Conservation (phyloP, 805 yeast species). For the Yamadazyma paraphyllophila region DNA sequence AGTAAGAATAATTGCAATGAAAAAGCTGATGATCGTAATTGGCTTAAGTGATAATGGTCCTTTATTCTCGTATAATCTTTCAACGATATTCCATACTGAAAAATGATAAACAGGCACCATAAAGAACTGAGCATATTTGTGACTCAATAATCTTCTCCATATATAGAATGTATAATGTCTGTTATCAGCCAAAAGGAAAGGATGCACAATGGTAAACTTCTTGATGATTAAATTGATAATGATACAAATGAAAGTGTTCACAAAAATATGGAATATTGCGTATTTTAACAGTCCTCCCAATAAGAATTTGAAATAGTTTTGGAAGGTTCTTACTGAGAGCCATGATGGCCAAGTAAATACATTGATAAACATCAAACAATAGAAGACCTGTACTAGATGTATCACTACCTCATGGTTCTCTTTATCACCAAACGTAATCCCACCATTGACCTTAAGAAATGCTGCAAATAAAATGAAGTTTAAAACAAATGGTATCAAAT, state of each 20-base stretch:
- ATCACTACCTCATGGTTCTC: slow-evolving; percentile 71
- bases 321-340: slow-evolving; percentile 46
- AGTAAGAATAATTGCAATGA: slow-evolving; percentile 54
- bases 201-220: slow-evolving; percentile 74
- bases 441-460: slow-evolving; percentile 69
- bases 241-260: slow-evolving; percentile 14
- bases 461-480: slow-evolving; percentile 53
- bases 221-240: slow-evolving; percentile 48
- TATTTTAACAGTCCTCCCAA: slow-evolving; percentile 4
- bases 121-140: slow-evolving; percentile 45
- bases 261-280: slow-evolving; percentile 16
- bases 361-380: slow-evolving; percentile 63
- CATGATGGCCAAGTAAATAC: slow-evolving; percentile 76
- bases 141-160: slow-evolving; percentile 62
- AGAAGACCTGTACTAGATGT: slow-evolving; percentile 80
- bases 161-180: slow-evolving; percentile 90
- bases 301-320: slow-evolving; percentile 12
- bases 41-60: slow-evolving; percentile 18
- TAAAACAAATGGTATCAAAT: slow-evolving; percentile 47
- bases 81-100: slow-evolving; percentile 33
- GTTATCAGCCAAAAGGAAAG: slow-evolving; percentile 89
- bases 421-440: slow-evolving; percentile 90
- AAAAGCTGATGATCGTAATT: slow-evolving; percentile 48
- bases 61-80: slow-evolving; percentile 14
- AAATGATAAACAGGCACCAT: slow-evolving; percentile 73